Base-by-base conservation (phyloP, 1,139 yeast species). In the Lodderomyces elongisporus region DNA sequence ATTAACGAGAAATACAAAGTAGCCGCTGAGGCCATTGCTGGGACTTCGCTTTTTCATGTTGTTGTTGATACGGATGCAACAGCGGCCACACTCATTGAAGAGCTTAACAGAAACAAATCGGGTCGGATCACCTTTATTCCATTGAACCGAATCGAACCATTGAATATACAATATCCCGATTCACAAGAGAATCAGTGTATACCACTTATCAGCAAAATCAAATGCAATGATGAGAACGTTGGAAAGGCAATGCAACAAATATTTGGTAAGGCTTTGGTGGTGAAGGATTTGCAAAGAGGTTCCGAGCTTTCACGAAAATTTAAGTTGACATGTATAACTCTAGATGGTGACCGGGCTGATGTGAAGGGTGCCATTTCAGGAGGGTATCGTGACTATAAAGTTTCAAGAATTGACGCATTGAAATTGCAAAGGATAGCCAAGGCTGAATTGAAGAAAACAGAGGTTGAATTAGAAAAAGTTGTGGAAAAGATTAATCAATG, bases 81-180 rank as follows among this genome's bases (percentile, higher is more conserved):
- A 1, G 97, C 97, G 0, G 69, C 87, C 4, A 52, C 72, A 10
- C 56, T 91, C 3, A 82, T 91, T 81, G 80, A 81, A 31, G 93
- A 85, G 49, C 62, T 91, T 39, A 68, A 70, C n/a, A 67, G 84
- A 35, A 76, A 74, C 37, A 78, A 75, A 42, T 69, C 78, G 4
- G 97, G 97, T 1, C 71, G 96, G 48, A 89, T 85, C 0, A 87
- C 97, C 0, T 88, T 91, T 49, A 79, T 91, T 61, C 97, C 98
- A 0, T 63, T 91, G 44, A 87, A 87, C 51, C 68, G 95, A 44
- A 52, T 89, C n/a, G 49, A 56, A 1, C 47, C 48, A 15, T 24
- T n/a, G 23, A 51, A 61, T 4, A 15, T 14, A 10, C 52, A 52
- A 3, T 77, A 75, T 46, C 91, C 91, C 0, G 78, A 73, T 27